Evolutionary conservation across 164 flowering plant genomes (phyloP), one percentile per base, ranked within the genome.

Genomic region (Umbellularia californica): DNA sequence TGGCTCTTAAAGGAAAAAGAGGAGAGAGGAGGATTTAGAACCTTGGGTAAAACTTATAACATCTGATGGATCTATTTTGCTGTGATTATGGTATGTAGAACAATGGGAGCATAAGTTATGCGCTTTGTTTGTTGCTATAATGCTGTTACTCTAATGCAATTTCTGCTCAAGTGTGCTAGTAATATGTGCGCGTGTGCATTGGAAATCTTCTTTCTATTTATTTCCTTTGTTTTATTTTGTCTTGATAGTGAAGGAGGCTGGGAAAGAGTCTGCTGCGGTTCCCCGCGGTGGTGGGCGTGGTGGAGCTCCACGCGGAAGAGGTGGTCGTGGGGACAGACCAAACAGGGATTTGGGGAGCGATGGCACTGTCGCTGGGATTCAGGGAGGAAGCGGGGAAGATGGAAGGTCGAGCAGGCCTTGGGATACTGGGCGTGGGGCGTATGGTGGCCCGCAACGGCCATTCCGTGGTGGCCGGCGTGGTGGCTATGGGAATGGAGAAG

Each of bases 401-500:
- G 70, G 74, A 33, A 50, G 11, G 70, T 17, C 63, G 47, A 65
- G 24, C 27, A 69, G 85, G 76, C 81, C 3, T 5, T 84, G 74
- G 14, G 78, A 76, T 41, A 60, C 70, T 50, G 60, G 63, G 30
- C 74, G 63, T 22, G 78, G 78, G 25, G 63, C 33, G 20, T 70
- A 41, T 64, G 60, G 73, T 64, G 74, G 69, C 30, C 41, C 68
- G 2, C 78, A 68, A 5, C 75, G 3, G 58, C 25, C 60, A 47
- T 70, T 35, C 60, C 74, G 69, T 69, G 78, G 62, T 51, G 73
- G 69, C 10, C 60, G 78, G 11, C 73, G 69, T 23, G 73, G 73
- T 25, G 74, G 74, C 22, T 76, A 35, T 70, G 73, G 76, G 23
- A 88, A 85, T 24, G 90, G 82, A 13, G 88, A 84, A 4, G 66